A percentile compares a stretch with the other conserved stretches of the same genome.
These are phyloP conservation scores for Chimonanthus salicifolius DNA, from an alignment of 164 flowering plant species.

Conservation along the genomic window DNA sequence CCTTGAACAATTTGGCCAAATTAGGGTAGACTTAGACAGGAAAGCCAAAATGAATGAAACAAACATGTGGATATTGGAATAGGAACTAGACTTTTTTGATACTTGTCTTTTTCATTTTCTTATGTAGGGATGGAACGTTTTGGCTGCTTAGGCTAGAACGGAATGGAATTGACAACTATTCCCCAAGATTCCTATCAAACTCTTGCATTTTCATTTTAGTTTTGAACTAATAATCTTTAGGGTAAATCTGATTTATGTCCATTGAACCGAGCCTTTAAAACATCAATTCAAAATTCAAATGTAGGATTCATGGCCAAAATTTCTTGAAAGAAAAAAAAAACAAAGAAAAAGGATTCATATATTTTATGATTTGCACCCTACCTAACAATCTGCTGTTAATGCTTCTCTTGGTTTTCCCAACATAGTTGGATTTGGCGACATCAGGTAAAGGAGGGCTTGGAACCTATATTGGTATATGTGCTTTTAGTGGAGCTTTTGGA, in stretches of 20 bases:
- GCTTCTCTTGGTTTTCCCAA: neutral
- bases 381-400: no score
- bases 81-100: no score
- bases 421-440: neutral
- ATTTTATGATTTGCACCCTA: neutral
- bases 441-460: neutral
- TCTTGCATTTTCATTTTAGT: neutral
- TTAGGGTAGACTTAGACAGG: no score
- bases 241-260: neutral
- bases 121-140: no score
- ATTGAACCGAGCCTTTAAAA: neutral
- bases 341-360: neutral
- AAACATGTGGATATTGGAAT: no score
- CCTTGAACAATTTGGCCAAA: no score
- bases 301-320: neutral
- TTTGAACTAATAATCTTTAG: neutral
- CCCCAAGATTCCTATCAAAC: neutral
- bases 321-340: neutral
- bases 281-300: no score
- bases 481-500: conserved; percentile 53
- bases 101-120: no score
- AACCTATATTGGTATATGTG: conserved; percentile 29
- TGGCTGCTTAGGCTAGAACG: no score
- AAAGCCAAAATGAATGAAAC: no score
- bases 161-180: no score